Base-by-base conservation (phyloP, 2,329 filamentous ascomycete genomes). In the Calonectria fujianensis region DNA sequence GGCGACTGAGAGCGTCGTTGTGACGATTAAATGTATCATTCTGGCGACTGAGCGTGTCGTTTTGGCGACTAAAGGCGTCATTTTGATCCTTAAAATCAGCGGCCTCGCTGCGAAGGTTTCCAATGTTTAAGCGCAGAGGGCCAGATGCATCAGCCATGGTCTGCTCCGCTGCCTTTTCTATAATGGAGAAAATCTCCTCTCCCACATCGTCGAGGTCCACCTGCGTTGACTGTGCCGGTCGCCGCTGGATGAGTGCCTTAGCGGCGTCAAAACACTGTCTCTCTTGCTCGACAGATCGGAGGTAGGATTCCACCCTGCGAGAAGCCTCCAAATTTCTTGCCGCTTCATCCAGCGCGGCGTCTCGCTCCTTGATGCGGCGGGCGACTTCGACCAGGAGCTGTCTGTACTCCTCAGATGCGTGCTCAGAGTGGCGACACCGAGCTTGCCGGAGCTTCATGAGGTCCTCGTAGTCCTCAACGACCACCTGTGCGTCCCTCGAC, bases 321-420 rank as follows among this genome's bases (percentile, higher is more conserved):
- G 71, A 66, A 6, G 79, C 81, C 18, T 81, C 81, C 20, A 73
- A 64, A 18, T 77, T 48, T 1, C 63, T 75, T 31, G 31, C 82
- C 68, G 69, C 75, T 27, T 51, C 80, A 31, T 76, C 68, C 16
- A 66, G 52, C 0, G 77, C 50, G 29, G 81, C 76, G 74, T 87
- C 85, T 2, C 86, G 85, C 24, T 84, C 81, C 4, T 79, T 77
- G 59, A 87, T 86, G 6, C 77, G 77, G 5, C 83, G 82, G 4
- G 82, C 76, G 20, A 86, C 82, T 27, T 85, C 79, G 13, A 86
- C 79, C 0, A 78, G 80, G 0, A 86, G 63, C 0, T 78, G 39
- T 0, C 75, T 76, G 52, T 84, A 84, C 0, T 78, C 63, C 1
- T 79, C 63, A 0, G 77, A 52, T n/a, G 78, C 75, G 10, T 77